Base-by-base conservation (phyloP, 352 stramenopile species). In the Globisporangium lucens region DNA sequence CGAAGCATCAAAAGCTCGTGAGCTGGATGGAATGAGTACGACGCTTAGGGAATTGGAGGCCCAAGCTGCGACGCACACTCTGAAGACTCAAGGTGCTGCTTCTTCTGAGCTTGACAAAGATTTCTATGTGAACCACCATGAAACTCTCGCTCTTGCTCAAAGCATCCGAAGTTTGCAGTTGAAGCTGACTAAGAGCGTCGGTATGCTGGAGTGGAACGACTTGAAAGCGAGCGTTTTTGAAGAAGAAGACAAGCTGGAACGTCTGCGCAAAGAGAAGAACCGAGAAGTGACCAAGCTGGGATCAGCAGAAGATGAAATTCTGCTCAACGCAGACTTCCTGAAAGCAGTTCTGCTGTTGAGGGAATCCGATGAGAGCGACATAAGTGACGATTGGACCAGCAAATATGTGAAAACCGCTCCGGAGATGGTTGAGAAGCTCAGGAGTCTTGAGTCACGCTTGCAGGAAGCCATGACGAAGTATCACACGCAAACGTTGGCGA, bases 311-410 rank as follows among this genome's bases (percentile, higher is more conserved):
- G 74, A 89, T 30, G 71, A 89, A 41, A 70, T 92, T 2, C 51
- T 92, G 65, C 74, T 79, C 43, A 89, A 89, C 57, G 72, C 78
- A 20, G 81, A 90, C 57, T 91, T 89, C 53, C 33, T 91, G 56
- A 78, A 84, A 47, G 75, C 78, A 12, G 60, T 89, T 55, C 51
- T 86, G 35, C 15, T 71, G 71, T 20, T 68, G 64, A 70, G 29
- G 30, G 72, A 63, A 69, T 58, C 68, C 65, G 12, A 29, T 1
- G 65, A 64, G 3, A 41, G 30, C 4, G 55, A 35, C 4, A 67
- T 33, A 5, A 55, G 43, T n/a, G 33, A 55, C 12, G 43, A 43
- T 12, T 73, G 77, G 77, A 75, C 82, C 60, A 73, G 73, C 22
- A 88, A 87, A 56, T 91, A 90, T 35, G 73, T 75, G 10, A 72